Conservation (phyloP, 2,329 filamentous ascomycete genomes). For the Parascedosporium putredinis region DNA sequence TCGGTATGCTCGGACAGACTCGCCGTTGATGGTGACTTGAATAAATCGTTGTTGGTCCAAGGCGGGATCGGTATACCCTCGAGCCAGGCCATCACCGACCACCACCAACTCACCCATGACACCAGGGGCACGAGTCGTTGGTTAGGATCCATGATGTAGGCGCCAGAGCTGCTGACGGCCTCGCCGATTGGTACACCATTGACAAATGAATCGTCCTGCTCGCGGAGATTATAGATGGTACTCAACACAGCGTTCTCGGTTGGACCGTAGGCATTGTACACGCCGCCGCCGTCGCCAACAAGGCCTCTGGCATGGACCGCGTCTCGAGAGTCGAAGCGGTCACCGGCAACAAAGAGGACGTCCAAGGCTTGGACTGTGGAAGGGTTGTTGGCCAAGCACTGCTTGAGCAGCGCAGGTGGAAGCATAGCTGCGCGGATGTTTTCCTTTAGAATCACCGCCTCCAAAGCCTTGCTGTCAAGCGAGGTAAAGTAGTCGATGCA, state of each 20-base stretch:
- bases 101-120: constrained; percentile 18
- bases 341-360: background rate
- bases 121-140: constrained; percentile 13
- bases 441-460: background rate
- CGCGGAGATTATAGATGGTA: constrained; percentile 5
- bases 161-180: constrained; percentile 15
- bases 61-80: constrained; percentile 13
- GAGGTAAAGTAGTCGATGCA: background rate
- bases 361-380: background rate
- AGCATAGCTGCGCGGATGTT: background rate
- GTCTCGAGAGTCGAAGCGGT: background rate
- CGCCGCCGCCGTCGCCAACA: constrained; percentile 4
- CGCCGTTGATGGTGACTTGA: constrained; percentile 4
- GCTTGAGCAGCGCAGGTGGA: background rate
- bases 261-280: constrained; percentile 15
- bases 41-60: constrained; percentile 13
- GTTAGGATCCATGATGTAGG: constrained; percentile 12
- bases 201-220: constrained; percentile 2
- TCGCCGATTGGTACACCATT: constrained; percentile 16
- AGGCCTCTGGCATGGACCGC: background rate
- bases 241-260: constrained; percentile 15
- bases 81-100: constrained; percentile 14
- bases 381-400: background rate
- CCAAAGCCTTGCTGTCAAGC: background rate
- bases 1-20: constrained; percentile 2